These are phyloP conservation scores for Aspergillus pseudotamarii DNA, from an alignment of 2,329 filamentous ascomycete genomes.

Conservation along the genomic window DNA sequence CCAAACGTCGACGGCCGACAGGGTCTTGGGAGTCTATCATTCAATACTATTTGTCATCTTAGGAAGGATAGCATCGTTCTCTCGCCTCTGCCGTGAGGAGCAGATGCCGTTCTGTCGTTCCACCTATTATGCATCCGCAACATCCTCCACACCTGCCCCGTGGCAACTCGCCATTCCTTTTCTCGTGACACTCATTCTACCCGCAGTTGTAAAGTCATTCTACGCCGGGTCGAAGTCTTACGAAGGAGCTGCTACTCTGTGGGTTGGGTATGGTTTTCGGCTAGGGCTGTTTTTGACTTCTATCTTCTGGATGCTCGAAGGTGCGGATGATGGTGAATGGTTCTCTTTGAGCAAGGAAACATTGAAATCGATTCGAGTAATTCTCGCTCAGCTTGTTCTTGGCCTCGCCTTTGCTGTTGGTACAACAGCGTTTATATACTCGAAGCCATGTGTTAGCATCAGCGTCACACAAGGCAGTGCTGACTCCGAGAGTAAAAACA, in stretches of 20 bases:
- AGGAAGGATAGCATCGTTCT: constrained; percentile 79
- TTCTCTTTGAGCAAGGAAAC: constrained; percentile 62
- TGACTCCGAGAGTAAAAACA: constrained; percentile 50
- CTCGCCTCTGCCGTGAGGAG: constrained; percentile 92
- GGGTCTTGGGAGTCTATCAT: constrained; percentile 79
- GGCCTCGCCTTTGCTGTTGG: constrained; percentile 81
- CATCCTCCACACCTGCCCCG: constrained; percentile 86
- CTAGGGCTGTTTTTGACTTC: constrained; percentile 74
- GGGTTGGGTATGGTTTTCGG: constrained; percentile 81
- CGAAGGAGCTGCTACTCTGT: constrained; percentile 79
- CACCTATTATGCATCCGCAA: constrained; percentile 90
- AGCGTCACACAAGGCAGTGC: constrained; percentile 53
- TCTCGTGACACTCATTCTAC: constrained; percentile 70
- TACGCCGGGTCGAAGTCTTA: constrained; percentile 82
- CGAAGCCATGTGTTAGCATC: constrained; percentile 81
- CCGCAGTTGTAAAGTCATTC: constrained; percentile 79
- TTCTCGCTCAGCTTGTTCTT: constrained; percentile 78
- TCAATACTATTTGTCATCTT: constrained; percentile 80
- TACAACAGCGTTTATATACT: constrained; percentile 81
- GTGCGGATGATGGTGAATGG: constrained; percentile 83
- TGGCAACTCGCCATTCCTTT: constrained; percentile 88
- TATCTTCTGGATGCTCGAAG: constrained; percentile 84
- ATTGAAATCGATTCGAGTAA: constrained; percentile 74
- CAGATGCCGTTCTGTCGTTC: constrained; percentile 97
- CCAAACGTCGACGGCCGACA: constrained; percentile 66